A percentile compares a stretch with the other conserved stretches of the same genome.
These are phyloP conservation scores for Harringtonia lauricola DNA, from an alignment of 2,329 filamentous ascomycete genomes.

Conservation along the genomic window DNA sequence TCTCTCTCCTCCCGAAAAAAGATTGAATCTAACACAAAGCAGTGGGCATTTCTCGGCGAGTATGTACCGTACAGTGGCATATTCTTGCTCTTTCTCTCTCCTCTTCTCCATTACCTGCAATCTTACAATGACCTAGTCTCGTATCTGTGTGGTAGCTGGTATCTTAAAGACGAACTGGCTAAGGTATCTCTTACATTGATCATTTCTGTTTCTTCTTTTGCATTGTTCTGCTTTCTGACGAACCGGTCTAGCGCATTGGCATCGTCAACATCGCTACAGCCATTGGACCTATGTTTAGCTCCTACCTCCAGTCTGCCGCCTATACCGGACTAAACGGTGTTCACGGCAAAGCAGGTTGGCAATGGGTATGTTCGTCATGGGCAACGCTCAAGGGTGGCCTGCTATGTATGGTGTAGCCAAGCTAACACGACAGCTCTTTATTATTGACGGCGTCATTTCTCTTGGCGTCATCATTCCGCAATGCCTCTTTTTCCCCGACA, in stretches of 20 bases:
- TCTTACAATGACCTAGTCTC: neutral
- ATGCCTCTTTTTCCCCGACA: slow-evolving; percentile 31
- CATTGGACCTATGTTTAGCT: slow-evolving; percentile 16
- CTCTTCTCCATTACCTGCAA: neutral
- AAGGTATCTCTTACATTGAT: neutral
- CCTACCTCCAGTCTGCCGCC: slow-evolving; percentile 25
- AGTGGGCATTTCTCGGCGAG: slow-evolving; percentile 10
- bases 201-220: too few relatives aligned
- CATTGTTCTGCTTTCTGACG: too few relatives aligned
- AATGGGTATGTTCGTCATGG: slow-evolving; percentile 20
- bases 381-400: neutral
- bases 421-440: slow-evolving; percentile 25
- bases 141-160: slow-evolving; percentile 9
- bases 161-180: slow-evolving; percentile 7
- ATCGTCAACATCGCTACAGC: slow-evolving; percentile 6
- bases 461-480: slow-evolving; percentile 39
- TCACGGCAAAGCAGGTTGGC: slow-evolving; percentile 35
- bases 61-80: too few relatives aligned
- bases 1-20: neutral
- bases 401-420: neutral
- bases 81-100: too few relatives aligned
- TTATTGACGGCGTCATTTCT: slow-evolving; percentile 44
- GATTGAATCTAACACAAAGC: neutral
- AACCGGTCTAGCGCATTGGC: slow-evolving; percentile 5
- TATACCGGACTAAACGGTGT: slow-evolving; percentile 38